Evolutionary conservation across 768 basidiomycete genomes (phyloP), one percentile per base, ranked within the genome.

Genomic region (Mycena kentingensis): DNA sequence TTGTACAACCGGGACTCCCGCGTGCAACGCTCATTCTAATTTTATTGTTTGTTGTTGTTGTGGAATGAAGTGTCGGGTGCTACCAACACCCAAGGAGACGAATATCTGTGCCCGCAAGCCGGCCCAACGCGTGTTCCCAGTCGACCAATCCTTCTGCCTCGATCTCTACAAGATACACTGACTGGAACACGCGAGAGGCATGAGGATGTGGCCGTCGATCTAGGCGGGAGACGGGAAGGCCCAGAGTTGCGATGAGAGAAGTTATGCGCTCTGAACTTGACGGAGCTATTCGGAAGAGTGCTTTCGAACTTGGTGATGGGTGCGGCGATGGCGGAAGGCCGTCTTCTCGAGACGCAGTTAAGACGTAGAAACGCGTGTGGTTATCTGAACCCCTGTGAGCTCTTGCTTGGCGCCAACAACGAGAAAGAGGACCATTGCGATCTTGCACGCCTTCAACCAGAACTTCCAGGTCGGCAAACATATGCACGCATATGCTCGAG

Each of bases 91-190:
- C 58, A 3, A 55, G 15, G 18, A 55, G 47, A 19, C 55, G 35
- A 0, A 38, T 54, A 3, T 60, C 28, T 12, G 37, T 43, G 3
- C 52, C 51, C 5, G 34, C 22, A 7, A 60, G 43, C 7, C 54
- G 54, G 22, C 46, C 28, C 26, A 60, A 38, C 31, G 47, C 54
- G 15, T 41, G 26, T 11, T 51, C 42, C 24, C 54, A 42, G 18
- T 50, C 46, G n/a, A 47, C 49, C 26, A 25, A 41, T 19, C 42
- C 49, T 21, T 68, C 63, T 29, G 60, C 54, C 47, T 68, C 68
- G 15, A 88, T 68, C 67, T 90, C 89, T 11, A 86, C 64, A 52
- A 90, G 83, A 63, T 90, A 90, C 24, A 80, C 69, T 64, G 80
- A 76, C 25, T 76, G 72, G 61, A 88, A 87, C 4, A 78, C 80